These are phyloP conservation scores for Mucuna pruriens DNA, from an alignment of 306 rosid genomes.

Conservation along the genomic window DNA sequence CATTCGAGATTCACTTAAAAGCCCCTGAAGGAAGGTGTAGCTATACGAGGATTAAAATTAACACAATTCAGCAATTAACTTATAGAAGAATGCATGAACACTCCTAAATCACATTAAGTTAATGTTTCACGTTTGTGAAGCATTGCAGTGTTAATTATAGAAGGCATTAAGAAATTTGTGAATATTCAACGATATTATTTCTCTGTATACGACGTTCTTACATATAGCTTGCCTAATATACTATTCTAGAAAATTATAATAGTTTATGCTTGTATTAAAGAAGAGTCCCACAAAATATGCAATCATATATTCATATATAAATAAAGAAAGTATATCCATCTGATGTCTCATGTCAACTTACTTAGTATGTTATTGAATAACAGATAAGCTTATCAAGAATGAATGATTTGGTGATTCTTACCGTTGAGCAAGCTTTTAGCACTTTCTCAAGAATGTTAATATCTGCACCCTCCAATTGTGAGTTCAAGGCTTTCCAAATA, in stretches of 20 bases:
- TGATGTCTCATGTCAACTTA: no score
- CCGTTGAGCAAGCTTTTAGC: conserved; percentile 40
- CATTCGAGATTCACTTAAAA: neutral
- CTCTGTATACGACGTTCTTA: no score
- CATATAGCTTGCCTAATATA: no score
- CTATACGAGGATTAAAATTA: neutral
- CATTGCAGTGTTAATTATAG: no score
- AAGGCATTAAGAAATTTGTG: no score
- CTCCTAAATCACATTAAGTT: neutral
- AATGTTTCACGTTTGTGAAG: neutral
- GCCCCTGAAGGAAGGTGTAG: neutral
- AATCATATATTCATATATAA: no score
- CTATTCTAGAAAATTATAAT: no score
- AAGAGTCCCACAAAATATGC: no score
- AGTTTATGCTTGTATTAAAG: no score
- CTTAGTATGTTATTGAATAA: neutral
- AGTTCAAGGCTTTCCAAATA: conserved; percentile 46
- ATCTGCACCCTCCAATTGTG: conserved; percentile 18
- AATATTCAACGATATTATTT: no score
- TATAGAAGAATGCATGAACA: neutral
- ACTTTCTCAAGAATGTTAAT: conserved; percentile 35
- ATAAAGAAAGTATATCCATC: no score
- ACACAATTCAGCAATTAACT: neutral
- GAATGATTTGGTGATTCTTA: conserved; percentile 35
- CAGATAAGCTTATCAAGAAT: neutral